phyloP scores from a whole-genome alignment of 768 basidiomycete species.

The Serendipita sp. region DNA sequence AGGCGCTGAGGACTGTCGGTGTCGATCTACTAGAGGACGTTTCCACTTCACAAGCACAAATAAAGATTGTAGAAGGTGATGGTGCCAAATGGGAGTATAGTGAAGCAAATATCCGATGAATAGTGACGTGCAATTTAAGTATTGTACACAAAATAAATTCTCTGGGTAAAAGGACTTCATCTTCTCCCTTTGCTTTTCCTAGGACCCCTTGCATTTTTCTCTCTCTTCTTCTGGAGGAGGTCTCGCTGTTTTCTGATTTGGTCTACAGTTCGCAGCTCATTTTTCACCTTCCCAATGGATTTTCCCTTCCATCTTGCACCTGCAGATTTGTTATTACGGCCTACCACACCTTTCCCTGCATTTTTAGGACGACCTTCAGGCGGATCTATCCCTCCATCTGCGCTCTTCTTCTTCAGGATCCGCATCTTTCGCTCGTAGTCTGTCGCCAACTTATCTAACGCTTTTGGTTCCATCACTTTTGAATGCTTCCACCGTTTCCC shows the following conservation, averaged over 20 bases:
- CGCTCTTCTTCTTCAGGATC: slow-evolving; percentile 41
- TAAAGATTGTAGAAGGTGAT: slow-evolving; percentile 13
- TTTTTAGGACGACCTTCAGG: slow-evolving; percentile 16
- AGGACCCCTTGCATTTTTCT: slow-evolving; percentile 66
- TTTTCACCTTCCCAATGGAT: slow-evolving; percentile 48
- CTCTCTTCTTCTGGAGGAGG: slow-evolving; percentile 43
- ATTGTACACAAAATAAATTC: no score
- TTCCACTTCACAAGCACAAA: slow-evolving; percentile 26
- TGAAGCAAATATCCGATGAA: not conserved
- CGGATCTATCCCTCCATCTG: slow-evolving; percentile 17
- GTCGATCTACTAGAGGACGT: slow-evolving; percentile 63
- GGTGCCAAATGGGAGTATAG: slow-evolving; percentile 49
- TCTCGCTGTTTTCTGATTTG: slow-evolving; percentile 72
- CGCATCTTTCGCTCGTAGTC: slow-evolving; percentile 62
- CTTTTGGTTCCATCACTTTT: slow-evolving; percentile 46
- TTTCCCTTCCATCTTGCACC: slow-evolving; percentile 33
- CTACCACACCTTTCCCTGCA: slow-evolving; percentile 10
- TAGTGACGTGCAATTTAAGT: not conserved
- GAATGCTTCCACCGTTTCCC: slow-evolving; percentile 57
- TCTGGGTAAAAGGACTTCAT: not conserved
- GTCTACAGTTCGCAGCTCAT: slow-evolving; percentile 71
- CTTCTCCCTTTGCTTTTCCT: slow-evolving; percentile 30
- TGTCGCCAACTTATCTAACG: slow-evolving; percentile 54
- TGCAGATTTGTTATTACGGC: slow-evolving; percentile 23
- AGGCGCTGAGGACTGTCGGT: slow-evolving; percentile 65